A percentile compares a stretch with the other conserved stretches of the same genome.
phyloP scores from a whole-genome alignment of 768 basidiomycete species.

The Porphyrellus cyaneotinctus region DNA sequence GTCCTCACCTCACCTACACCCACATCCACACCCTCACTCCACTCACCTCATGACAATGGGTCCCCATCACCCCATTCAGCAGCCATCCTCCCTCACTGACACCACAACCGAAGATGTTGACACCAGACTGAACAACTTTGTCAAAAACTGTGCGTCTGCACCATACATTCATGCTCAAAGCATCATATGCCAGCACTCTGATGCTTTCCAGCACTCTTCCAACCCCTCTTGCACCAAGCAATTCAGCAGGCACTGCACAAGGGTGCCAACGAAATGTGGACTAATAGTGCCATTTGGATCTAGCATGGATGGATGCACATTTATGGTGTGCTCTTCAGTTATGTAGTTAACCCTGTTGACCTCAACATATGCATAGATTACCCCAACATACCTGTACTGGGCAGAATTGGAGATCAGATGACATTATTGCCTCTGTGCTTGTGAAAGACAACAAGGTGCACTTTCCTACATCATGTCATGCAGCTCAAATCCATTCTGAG shows the following conservation, averaged over 20 bases:
- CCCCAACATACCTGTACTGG: conserved; percentile 70
- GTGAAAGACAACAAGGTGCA: conserved; percentile 65
- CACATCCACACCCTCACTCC: too few species aligned
- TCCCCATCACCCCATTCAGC: conserved; percentile 45
- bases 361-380: conserved; percentile 42
- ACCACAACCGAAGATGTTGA: conserved; percentile 33
- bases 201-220: conserved; percentile 55
- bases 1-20: too few species aligned
- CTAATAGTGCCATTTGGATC: conserved; percentile 58
- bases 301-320: conserved; percentile 88
- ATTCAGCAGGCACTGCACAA: conserved; percentile 52
- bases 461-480: not conserved
- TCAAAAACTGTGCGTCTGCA: conserved; percentile 57
- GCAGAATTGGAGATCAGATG: conserved; percentile 78
- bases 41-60: too few species aligned
- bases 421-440: conserved; percentile 73
- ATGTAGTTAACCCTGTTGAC: not conserved
- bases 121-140: conserved; percentile 65
- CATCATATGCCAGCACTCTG: not conserved
- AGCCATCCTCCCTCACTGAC: conserved; percentile 41
- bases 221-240: conserved; percentile 55
- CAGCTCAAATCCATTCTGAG: not conserved
- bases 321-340: conserved; percentile 40
- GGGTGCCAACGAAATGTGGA: conserved; percentile 61
- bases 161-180: not conserved